Evolutionary conservation across 2,329 filamentous ascomycete species (phyloP).

Genomic region (Annulohypoxylon truncatum): DNA sequence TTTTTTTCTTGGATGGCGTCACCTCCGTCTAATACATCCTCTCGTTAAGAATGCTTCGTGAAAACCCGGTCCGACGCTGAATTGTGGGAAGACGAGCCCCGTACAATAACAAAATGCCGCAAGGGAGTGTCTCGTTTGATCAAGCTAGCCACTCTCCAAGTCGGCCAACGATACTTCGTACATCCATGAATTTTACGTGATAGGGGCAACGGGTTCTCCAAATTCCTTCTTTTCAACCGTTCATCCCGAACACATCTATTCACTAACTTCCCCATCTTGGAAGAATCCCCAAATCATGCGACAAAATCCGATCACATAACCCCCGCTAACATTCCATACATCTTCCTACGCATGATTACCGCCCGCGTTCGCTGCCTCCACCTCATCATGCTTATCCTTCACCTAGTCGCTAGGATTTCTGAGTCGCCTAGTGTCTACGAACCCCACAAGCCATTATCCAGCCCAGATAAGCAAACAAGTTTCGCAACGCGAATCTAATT

Average conservation of each 20-base stretch:
- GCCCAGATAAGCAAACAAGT: neutral
- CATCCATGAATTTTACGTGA: neutral
- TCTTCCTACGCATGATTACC: slow-evolving; percentile 4
- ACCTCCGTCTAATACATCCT: slow-evolving; percentile 15
- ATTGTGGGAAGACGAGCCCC: slow-evolving; percentile 8
- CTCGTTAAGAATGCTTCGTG: slow-evolving; percentile 1
- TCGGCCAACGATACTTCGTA: slow-evolving; percentile 6
- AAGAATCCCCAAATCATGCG: neutral
- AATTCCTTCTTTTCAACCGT: neutral
- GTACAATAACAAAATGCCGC: slow-evolving; percentile 24
- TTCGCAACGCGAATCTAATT: slow-evolving; percentile 2
- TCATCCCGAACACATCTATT: neutral
- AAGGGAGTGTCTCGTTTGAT: slow-evolving; percentile 23
- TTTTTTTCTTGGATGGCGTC: slow-evolving; percentile 25
- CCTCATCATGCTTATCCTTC: slow-evolving; percentile 3
- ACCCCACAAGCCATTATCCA: slow-evolving; percentile 6
- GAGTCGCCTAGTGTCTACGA: slow-evolving; percentile 5
- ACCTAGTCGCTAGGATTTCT: neutral
- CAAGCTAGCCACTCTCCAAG: slow-evolving; percentile 12
- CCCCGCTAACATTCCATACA: slow-evolving; percentile 3
- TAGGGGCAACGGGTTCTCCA: neutral
- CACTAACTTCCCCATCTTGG: neutral
- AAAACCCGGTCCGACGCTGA: slow-evolving; percentile 6
- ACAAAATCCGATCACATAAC: slow-evolving; percentile 3
- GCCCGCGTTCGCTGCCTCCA: neutral